Percentiles rank a stretch among this genome's conserved stretches.
phyloP scores from a whole-genome alignment of 2,329 filamentous ascomycete genomes.

The Grosmannia penicillata region DNA sequence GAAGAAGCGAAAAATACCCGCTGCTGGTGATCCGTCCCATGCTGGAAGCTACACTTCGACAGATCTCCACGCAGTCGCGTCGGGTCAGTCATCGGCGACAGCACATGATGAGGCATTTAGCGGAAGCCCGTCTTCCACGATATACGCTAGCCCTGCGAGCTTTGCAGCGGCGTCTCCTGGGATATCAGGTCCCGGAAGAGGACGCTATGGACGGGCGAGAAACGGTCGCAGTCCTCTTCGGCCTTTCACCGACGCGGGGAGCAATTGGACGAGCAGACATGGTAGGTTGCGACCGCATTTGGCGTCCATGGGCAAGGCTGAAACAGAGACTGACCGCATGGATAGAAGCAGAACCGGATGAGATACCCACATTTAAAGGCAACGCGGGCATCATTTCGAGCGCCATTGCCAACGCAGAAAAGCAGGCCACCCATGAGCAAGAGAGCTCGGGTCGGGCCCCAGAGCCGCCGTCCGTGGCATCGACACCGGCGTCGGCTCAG shows the following conservation, averaged over 20 bases:
- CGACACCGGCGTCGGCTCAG: conserved; percentile 61
- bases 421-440: conserved; percentile 49
- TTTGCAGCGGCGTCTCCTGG: conserved; percentile 47
- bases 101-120: conserved; percentile 2
- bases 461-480: conserved; percentile 44
- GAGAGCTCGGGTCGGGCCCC: conserved; percentile 69
- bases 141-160: conserved; percentile 30
- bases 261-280: conserved; percentile 36
- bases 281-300: conserved; percentile 30
- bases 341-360: conserved; percentile 1
- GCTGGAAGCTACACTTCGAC: conserved; percentile 25
- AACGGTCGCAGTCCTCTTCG: conserved; percentile 49
- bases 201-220: conserved; percentile 58
- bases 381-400: conserved; percentile 70
- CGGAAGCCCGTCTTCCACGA: conserved; percentile 4
- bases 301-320: conserved; percentile 13
- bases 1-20: conserved; percentile 96
- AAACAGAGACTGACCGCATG: no score
- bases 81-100: conserved; percentile 12
- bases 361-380: conserved; percentile 8
- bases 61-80: conserved; percentile 17
- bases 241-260: conserved; percentile 42
- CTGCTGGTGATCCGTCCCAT: conserved; percentile 54
- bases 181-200: conserved; percentile 73
- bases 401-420: conserved; percentile 80